Evolutionary conservation across 495 filamentous ascomycete species (phyloP), one percentile per base, ranked within the genome.

Genomic region (Articulospora tetracladia): DNA sequence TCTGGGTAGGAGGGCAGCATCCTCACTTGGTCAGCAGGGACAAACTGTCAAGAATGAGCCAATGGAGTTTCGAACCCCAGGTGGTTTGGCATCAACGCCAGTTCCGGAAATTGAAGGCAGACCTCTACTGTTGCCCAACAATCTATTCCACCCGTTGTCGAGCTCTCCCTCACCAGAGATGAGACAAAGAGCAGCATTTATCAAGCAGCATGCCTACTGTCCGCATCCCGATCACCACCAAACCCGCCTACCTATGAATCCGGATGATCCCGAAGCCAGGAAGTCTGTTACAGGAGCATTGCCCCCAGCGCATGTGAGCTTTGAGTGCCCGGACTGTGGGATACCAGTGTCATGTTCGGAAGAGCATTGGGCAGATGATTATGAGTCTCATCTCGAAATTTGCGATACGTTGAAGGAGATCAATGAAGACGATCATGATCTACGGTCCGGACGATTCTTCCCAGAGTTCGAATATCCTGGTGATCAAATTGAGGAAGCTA

Each of bases 361-460:
- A 72, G 87, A 88, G 41, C 95, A 99, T 70, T 98, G 91, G 88
- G 89, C 86, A 58, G 91, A 93, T 59, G 92, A 98, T 71, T 99
- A 94, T 67, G 93, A 96, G 72, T 78, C 84, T 1, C 94, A 99
- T 70, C 72, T 98, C 20, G 83, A 96, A 69, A 86, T 98, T 28
- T 99, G 94, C 72, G 95, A 99, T 66, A 89, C 86, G 0, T 76
- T 99, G 23, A 79, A 86, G 52, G 84, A 98, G 74, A 91, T 93
- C 72, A 99, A 99, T 66, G 94, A 99, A 75, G 94, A 99, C 68
- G 95, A 98, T 68, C 94, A 99, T 70, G 94, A 99, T 70, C 76
- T 99, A 58, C 83, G 87, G 23, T 93, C 89, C 27, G 93, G 93
- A 19, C 84, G 94, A 13, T 89, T 89, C 73, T 98, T 98, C 73